These are phyloP conservation scores for Monoraphidium neglectum DNA, from an alignment of 139 green algal genomes.

Conservation along the genomic window DNA sequence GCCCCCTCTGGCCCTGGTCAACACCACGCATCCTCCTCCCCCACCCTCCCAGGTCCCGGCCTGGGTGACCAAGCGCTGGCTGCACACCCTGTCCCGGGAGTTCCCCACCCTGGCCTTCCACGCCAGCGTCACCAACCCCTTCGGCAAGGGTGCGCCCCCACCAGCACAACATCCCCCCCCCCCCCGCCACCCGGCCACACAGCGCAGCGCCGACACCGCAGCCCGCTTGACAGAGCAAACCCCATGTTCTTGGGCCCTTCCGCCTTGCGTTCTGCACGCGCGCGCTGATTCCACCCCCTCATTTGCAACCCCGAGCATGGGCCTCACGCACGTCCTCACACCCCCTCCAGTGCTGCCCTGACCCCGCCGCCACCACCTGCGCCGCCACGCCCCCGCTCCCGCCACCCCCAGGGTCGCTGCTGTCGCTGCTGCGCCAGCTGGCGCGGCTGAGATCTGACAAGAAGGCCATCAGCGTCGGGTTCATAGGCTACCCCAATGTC, in stretches of 20 bases:
- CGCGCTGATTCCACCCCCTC: no score
- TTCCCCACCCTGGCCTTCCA: conserved; percentile 98
- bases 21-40: not conserved
- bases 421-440: conserved; percentile 85
- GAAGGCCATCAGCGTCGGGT: conserved; percentile 95
- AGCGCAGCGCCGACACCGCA: no score
- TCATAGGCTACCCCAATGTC: conserved; percentile 99
- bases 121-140: conserved; percentile 94
- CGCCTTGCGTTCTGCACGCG: no score
- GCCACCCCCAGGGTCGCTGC: conserved; percentile 47
- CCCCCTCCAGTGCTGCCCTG: no score
- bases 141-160: conserved; percentile 91
- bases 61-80: conserved; percentile 98
- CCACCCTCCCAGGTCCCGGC: conserved; percentile 80
- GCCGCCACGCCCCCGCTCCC: no score
- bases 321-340: no score
- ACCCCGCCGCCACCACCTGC: no score
- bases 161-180: no score
- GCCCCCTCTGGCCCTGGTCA: not conserved
- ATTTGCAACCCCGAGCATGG: no score
- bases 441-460: conserved; percentile 92
- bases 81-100: conserved; percentile 86
- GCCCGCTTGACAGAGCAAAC: no score
- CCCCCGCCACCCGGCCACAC: no score
- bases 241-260: no score